Evolutionary conservation across 2,329 filamentous ascomycete genomes (phyloP).

Genomic region (Nectriaceae sp.): DNA sequence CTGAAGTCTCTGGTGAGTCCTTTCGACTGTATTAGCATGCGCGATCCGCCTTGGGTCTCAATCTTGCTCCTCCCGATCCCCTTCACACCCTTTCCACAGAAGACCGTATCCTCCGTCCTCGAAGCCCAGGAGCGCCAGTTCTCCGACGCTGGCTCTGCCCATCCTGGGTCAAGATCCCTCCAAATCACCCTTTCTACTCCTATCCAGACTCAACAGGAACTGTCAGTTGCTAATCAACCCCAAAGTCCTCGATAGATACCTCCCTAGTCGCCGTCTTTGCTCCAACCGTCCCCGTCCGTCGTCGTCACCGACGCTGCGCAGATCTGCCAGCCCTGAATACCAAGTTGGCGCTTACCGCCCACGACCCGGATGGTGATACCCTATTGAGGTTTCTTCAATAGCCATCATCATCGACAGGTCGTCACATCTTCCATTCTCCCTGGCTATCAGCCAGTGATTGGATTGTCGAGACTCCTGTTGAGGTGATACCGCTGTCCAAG

Average conservation of each 20-base stretch:
- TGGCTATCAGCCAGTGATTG: slow-evolving; percentile 26
- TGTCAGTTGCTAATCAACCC: slow-evolving; percentile 24
- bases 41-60: slow-evolving; percentile 37
- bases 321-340: slow-evolving; percentile 28
- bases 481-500: slow-evolving; percentile 31
- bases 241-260: slow-evolving; percentile 10
- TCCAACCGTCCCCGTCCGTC: slow-evolving; percentile 21
- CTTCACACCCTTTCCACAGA: background rate
- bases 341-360: slow-evolving; percentile 38
- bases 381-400: slow-evolving; percentile 26
- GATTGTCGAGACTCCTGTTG: slow-evolving; percentile 25
- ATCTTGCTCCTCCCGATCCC: slow-evolving; percentile 26
- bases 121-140: slow-evolving; percentile 25
- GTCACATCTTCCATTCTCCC: slow-evolving; percentile 18
- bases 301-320: slow-evolving; percentile 33
- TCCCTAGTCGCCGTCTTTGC: slow-evolving; percentile 13
- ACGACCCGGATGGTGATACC: slow-evolving; percentile 31
- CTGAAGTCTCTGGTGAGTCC: slow-evolving; percentile 40
- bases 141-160: slow-evolving; percentile 16
- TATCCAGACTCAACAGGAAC: slow-evolving; percentile 2
- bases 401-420: slow-evolving; percentile 17
- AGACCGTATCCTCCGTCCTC: slow-evolving; percentile 20
- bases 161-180: slow-evolving; percentile 11
- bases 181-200: slow-evolving; percentile 14
- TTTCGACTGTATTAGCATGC: slow-evolving; percentile 34